phyloP scores from a whole-genome alignment of 495 filamentous ascomycete genomes.

The Penicillium samsonianum region DNA sequence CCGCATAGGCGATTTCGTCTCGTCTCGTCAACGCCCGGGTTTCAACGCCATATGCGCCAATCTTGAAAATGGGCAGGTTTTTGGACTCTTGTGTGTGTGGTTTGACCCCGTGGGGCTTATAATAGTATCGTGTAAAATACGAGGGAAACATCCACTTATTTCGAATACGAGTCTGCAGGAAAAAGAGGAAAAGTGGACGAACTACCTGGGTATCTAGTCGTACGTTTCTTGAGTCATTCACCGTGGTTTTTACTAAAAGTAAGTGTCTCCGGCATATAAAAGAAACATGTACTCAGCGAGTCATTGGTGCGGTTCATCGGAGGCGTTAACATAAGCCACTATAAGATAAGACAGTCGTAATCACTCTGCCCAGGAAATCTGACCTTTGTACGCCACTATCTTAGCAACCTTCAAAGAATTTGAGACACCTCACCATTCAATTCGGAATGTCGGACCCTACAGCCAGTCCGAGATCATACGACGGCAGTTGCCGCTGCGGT shows the following conservation, averaged over 20 bases:
- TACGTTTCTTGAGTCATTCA: not conserved
- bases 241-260: not conserved
- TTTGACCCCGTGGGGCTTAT: not conserved
- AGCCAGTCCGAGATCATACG: not conserved
- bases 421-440: not conserved
- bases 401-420: not conserved
- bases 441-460: not conserved
- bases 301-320: not conserved
- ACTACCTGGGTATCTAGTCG: not conserved
- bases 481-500: constrained; percentile 11
- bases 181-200: not conserved
- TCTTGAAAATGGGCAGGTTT: not conserved
- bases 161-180: not conserved
- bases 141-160: not conserved
- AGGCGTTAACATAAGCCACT: not conserved
- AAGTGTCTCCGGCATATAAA: not conserved
- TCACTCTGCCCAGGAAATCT: not conserved
- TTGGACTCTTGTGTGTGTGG: not conserved
- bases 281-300: not conserved
- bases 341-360: not conserved
- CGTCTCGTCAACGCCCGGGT: not conserved
- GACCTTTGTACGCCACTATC: not conserved
- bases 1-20: not conserved
- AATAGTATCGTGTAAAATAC: not conserved
- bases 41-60: not conserved